A percentile compares a stretch with the other conserved stretches of the same genome.
These are phyloP conservation scores for Rutstroemia sydowiana DNA, from an alignment of 2,329 filamentous ascomycete species.

Conservation along the genomic window DNA sequence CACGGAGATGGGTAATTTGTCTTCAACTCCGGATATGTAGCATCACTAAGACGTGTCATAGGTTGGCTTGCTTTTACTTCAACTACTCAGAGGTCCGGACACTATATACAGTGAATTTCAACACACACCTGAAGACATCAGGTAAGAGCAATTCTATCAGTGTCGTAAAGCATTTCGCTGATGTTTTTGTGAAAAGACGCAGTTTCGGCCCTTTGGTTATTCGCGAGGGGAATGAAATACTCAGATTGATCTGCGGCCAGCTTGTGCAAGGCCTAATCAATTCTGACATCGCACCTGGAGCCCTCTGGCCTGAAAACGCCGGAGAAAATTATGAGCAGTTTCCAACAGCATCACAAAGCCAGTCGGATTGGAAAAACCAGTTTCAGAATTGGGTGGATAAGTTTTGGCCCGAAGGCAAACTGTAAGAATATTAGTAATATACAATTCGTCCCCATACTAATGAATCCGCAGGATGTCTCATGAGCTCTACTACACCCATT, in stretches of 20 bases:
- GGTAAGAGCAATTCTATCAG: slow-evolving; percentile 17
- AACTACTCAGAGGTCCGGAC: slow-evolving; percentile 18
- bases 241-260: slow-evolving; percentile 21
- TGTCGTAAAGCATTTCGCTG: neutral
- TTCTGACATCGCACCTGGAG: slow-evolving; percentile 9
- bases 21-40: neutral
- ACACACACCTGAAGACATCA: slow-evolving; percentile 16
- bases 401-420: neutral
- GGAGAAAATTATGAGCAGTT: slow-evolving; percentile 16
- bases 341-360: slow-evolving; percentile 14
- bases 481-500: slow-evolving; percentile 7
- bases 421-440: neutral
- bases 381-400: slow-evolving; percentile 23
- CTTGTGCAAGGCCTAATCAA: slow-evolving; percentile 17
- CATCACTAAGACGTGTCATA: slow-evolving; percentile 5
- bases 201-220: slow-evolving; percentile 19
- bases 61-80: slow-evolving; percentile 25
- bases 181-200: slow-evolving; percentile 11
- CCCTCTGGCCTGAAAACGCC: slow-evolving; percentile 20
- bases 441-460: neutral
- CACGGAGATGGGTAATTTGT: slow-evolving; percentile 25
- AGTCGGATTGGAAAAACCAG: slow-evolving; percentile 17
- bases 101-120: slow-evolving; percentile 16
- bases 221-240: slow-evolving; percentile 22
- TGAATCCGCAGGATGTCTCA: neutral